phyloP scores from a whole-genome alignment of 345 rosid genomes.

The Salix udensis region DNA sequence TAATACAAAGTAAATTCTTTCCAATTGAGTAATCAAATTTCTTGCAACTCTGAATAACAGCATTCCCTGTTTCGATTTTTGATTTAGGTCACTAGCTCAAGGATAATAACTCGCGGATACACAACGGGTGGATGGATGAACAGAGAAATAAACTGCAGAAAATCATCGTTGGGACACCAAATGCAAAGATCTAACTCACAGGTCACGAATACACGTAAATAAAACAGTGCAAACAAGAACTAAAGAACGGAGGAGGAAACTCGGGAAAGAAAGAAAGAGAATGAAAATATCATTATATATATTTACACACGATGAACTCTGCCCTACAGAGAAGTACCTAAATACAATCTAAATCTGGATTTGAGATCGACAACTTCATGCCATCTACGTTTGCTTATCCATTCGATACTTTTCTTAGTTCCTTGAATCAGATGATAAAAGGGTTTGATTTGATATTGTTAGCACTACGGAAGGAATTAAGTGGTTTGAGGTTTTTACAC shows the following conservation, averaged over 20 bases:
- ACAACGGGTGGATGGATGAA: neutral
- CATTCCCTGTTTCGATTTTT: neutral
- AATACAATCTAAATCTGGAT: conserved; percentile 18
- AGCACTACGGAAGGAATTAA: conserved; percentile 18
- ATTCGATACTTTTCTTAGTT: neutral
- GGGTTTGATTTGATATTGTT: conserved; percentile 16
- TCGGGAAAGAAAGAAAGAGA: neutral
- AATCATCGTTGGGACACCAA: neutral
- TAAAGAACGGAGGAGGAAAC: neutral
- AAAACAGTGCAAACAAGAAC: neutral
- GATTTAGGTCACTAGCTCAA: neutral
- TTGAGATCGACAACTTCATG: conserved; percentile 3
- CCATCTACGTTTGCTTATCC: conserved; percentile 3
- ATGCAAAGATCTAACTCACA: neutral
- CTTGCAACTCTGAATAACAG: neutral
- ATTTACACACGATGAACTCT: conserved; percentile 13
- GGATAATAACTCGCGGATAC: neutral
- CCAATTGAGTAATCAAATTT: neutral
- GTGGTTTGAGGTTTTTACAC: conserved; percentile 29
- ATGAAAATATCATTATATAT: conserved; percentile 7
- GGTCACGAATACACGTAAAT: neutral
- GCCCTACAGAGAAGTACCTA: conserved; percentile 12
- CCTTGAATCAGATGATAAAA: conserved; percentile 8
- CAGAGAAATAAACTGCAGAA: neutral
- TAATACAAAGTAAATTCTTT: neutral